Evolutionary conservation across 352 stramenopile genomes (phyloP), one percentile per base, ranked within the genome.

Genomic region (Aphanomyces astaci): DNA sequence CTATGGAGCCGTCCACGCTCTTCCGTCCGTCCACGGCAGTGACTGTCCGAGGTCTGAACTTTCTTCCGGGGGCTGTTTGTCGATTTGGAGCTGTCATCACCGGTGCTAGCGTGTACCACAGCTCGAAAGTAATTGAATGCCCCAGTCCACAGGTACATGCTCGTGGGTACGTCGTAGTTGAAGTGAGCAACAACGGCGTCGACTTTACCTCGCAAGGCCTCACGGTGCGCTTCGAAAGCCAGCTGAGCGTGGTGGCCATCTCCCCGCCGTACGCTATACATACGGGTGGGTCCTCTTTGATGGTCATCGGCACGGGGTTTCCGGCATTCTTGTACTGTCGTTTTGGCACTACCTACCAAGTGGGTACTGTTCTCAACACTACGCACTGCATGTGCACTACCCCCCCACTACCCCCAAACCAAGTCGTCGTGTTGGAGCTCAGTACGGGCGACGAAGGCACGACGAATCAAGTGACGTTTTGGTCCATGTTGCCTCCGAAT

Each of bases 171-270:
- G 66, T 74, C 2, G 39, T 51, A 9, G 46, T 87, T 2, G 74
- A 82, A 54, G 31, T 88, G 10, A 76, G 76, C 24, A 46, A 84
- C 32, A 87, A 87, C 52, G 75, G 74, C 3, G 65, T 82, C 15
- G 79, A 87, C 30, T 86, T 78, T 28, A 86, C 74, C 3, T 53
- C 33, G 3, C 70, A 71, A 25, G 43, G 56, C 3, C 60, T 65
- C 7, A 53, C 66, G 2, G 1, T 87, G 4, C 75, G 79, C 24
- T 84, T 79, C 51, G 73, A 71, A 52, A 76, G 76, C 19, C 74
- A 65, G 19, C 32, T 79, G 17, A 67, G 70, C 0, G 48, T 77
- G 1, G 13, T 75, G 4, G 39, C 31, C 22, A 51, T 82, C 10
- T 71, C 39, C 10, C 79, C 79, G 5, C 40, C 71, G 4, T 39